Evolutionary conservation across 2,329 filamentous ascomycete genomes (phyloP), one percentile per base, ranked within the genome.

Genomic region (Alternaria sp.): DNA sequence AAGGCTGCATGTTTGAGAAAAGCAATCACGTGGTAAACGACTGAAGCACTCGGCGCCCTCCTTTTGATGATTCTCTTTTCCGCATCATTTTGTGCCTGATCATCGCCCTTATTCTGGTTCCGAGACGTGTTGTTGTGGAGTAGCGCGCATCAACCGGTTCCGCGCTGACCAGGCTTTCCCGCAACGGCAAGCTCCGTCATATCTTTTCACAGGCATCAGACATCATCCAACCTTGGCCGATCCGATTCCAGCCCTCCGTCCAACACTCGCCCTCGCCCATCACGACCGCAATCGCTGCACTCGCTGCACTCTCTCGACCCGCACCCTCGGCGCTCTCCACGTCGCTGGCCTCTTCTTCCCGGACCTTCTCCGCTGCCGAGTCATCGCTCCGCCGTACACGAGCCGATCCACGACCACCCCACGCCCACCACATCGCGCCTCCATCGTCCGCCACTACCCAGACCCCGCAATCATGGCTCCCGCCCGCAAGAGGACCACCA

Each of bases 171-270:
- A 67, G 63, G 68, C 60, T 59, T 65, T 69, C 65, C 65, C 65
- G 63, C 57, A 58, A 40, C 62, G 73, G 73, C 59, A 73, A 67
- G 55, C 74, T 60, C 72, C 71, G 70, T 70, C 62, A 66, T 70
- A 76, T 59, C 52, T 78, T 79, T 79, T 78, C 74, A 74, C 71
- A 77, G 76, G 69, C 77, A 76, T 78, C 74, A 67, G 63, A 69
- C 68, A 71, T 71, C 72, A 73, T 68, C 65, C 59, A 61, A 67
- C 54, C 46, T 58, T 46, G 63, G 59, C 66, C 73, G 65, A 58
- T 43, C 40, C 62, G 36, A 67, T 13, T 64, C 57, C 67, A 70
- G 69, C 69, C 67, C 50, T 63, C 66, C 66, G 62, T 62, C 59
- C 59, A 64, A 59, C 66, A 43, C 55, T 47, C 69, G 45, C 63